Evolutionary conservation across 164 flowering plant species (phyloP).

Genomic region (Magnolia kwangsiensis): DNA sequence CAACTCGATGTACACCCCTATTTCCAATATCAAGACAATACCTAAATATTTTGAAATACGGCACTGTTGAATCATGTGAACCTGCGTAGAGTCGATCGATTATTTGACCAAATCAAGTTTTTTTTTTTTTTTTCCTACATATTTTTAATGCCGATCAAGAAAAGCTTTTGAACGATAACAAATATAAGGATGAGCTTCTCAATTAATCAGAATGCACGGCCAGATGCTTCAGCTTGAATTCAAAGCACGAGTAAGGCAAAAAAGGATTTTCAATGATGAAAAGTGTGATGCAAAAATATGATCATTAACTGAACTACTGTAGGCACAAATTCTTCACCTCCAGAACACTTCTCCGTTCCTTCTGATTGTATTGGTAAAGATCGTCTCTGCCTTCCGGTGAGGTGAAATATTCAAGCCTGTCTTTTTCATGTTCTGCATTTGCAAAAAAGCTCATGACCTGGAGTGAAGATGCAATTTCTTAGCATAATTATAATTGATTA

Average conservation of each 20-base stretch:
- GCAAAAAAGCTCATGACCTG: conserved; percentile 93
- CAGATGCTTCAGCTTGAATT: not conserved
- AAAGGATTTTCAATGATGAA: not conserved
- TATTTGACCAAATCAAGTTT: not conserved
- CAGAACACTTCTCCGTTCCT: conserved; percentile 84
- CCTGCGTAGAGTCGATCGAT: not conserved
- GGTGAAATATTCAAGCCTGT: conserved; percentile 88
- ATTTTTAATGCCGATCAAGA: not conserved
- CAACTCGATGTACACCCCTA: no score
- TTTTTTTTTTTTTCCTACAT: not conserved
- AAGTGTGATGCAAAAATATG: not conserved
- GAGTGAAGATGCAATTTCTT: not conserved
- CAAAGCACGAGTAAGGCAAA: not conserved
- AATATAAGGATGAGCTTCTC: not conserved
- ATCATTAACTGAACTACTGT: no score
- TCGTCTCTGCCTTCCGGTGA: conserved; percentile 98
- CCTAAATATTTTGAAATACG: not conserved
- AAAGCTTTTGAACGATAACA: not conserved
- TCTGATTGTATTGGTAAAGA: conserved; percentile 87
- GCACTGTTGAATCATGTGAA: not conserved
- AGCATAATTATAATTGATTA: not conserved
- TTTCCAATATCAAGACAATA: no score
- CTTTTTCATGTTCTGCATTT: conserved; percentile 86
- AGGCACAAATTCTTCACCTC: conserved; percentile 49
- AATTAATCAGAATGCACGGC: not conserved